These are phyloP conservation scores for Phialocephala subalpina DNA, from an alignment of 2,329 filamentous ascomycete genomes.

Conservation along the genomic window DNA sequence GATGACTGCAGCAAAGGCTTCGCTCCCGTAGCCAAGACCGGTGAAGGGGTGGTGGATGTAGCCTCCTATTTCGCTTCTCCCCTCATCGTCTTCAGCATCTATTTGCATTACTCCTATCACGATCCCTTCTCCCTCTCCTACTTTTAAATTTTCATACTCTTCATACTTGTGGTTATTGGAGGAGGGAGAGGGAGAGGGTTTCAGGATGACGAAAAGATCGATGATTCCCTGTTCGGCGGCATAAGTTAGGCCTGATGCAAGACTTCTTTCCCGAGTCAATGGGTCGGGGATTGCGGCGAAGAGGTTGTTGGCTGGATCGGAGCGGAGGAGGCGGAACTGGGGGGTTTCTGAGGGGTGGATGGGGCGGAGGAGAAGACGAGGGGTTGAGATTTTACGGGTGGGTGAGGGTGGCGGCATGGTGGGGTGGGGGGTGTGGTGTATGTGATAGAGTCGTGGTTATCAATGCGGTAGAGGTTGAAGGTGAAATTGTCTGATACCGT, in stretches of 20 bases:
- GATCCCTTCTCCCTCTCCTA: neutral
- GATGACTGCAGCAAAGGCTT: neutral
- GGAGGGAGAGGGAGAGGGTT: too few species aligned
- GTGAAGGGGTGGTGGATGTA: neutral
- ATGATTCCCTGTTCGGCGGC: neutral
- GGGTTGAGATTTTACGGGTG: too few species aligned
- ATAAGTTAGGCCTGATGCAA: neutral
- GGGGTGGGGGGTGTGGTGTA: too few species aligned
- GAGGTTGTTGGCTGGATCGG: neutral
- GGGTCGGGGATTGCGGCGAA: neutral
- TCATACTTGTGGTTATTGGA: neutral
- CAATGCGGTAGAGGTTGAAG: too few species aligned
- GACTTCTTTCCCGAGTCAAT: neutral
- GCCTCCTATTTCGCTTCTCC: neutral
- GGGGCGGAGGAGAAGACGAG: too few species aligned
- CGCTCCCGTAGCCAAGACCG: neutral
- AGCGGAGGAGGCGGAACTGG: neutral
- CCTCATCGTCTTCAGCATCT: neutral
- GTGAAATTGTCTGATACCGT: too few species aligned
- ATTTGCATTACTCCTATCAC: neutral
- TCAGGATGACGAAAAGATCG: neutral
- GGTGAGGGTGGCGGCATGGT: too few species aligned
- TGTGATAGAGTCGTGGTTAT: too few species aligned
- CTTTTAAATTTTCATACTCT: neutral
- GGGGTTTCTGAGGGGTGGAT: too few species aligned